A percentile compares a stretch with the other conserved stretches of the same genome.
Evolutionary conservation across 177 flowering plant species (phyloP).

Genomic region (Vitis hybrid): DNA sequence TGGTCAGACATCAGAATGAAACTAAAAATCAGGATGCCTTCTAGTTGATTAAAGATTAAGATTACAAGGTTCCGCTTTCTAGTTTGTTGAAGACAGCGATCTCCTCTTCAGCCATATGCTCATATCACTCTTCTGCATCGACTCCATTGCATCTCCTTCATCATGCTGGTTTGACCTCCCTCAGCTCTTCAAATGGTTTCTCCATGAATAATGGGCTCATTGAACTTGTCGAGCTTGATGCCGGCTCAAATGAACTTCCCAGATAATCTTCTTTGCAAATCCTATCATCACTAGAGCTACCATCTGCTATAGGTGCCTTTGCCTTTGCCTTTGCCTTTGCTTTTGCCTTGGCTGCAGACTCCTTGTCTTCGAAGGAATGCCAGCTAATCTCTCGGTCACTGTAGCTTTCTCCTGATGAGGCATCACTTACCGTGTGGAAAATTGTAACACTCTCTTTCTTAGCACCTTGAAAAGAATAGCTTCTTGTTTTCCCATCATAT

Average conservation of each 20-base stretch:
- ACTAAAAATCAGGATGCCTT: no score
- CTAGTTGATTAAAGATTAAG: background rate
- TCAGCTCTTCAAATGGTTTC: background rate
- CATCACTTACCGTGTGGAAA: conserved; percentile 55
- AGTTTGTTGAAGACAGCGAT: conserved; percentile 34
- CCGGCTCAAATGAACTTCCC: conserved; percentile 18
- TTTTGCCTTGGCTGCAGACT: conserved; percentile 7
- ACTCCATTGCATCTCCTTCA: conserved; percentile 12
- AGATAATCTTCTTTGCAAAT: background rate
- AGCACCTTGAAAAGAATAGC: conserved; percentile 58
- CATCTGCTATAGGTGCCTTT: conserved; percentile 14
- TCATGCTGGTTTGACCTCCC: conserved; percentile 5
- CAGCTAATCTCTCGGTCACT: conserved; percentile 20
- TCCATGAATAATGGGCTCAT: conserved; percentile 22
- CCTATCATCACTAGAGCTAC: conserved; percentile 20
- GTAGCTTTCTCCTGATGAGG: conserved; percentile 38
- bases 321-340: conserved; percentile 19
- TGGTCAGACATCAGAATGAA: no score
- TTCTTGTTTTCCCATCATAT: conserved; percentile 38
- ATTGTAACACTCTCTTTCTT: conserved; percentile 59
- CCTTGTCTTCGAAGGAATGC: conserved; percentile 10
- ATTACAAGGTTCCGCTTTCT: conserved; percentile 6
- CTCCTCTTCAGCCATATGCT: conserved; percentile 29
- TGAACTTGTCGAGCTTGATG: conserved; percentile 23
- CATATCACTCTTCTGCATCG: conserved; percentile 13